Conservation (phyloP, 2,329 filamentous ascomycete species). For the Claviceps sp. region DNA sequence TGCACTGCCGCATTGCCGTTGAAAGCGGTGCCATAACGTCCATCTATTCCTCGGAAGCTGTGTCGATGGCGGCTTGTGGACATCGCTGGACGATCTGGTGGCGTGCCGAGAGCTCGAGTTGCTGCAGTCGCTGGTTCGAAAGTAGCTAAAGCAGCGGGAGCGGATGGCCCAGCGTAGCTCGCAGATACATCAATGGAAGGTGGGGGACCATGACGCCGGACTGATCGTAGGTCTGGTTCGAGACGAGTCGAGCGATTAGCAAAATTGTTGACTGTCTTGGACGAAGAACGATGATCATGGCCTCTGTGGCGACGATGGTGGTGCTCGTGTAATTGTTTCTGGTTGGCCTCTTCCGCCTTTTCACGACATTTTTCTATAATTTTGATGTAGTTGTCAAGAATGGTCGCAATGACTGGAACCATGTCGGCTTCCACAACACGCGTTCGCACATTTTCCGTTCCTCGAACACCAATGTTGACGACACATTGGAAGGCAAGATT, state of each 20-base stretch:
- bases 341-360: conserved; percentile 70
- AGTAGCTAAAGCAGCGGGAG: conserved; percentile 13
- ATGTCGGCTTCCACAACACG: conserved; percentile 97
- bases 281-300: conserved; percentile 33
- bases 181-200: conserved; percentile 48
- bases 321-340: conserved; percentile 47
- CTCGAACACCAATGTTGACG: conserved; percentile 94
- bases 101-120: conserved; percentile 7
- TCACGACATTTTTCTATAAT: conserved; percentile 86
- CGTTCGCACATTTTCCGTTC: conserved; percentile 86
- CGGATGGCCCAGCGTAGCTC: conserved; percentile 25
- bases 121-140: conserved; percentile 12
- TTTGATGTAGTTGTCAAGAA: conserved; percentile 96
- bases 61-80: conserved; percentile 32
- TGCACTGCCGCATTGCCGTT: conserved; percentile 38
- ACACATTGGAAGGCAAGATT: conserved; percentile 98
- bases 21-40: conserved; percentile 33
- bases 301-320: conserved; percentile 34
- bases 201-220: conserved; percentile 68
- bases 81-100: conserved; percentile 8
- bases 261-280: conserved; percentile 37
- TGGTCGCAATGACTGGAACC: conserved; percentile 96
- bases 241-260: conserved; percentile 38
- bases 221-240: conserved; percentile 46
- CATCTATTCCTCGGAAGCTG: conserved; percentile 38